Percentiles rank a stretch among this genome's conserved stretches.
phyloP scores from a whole-genome alignment of 2,329 filamentous ascomycete species.

The Xylariaceae sp. region DNA sequence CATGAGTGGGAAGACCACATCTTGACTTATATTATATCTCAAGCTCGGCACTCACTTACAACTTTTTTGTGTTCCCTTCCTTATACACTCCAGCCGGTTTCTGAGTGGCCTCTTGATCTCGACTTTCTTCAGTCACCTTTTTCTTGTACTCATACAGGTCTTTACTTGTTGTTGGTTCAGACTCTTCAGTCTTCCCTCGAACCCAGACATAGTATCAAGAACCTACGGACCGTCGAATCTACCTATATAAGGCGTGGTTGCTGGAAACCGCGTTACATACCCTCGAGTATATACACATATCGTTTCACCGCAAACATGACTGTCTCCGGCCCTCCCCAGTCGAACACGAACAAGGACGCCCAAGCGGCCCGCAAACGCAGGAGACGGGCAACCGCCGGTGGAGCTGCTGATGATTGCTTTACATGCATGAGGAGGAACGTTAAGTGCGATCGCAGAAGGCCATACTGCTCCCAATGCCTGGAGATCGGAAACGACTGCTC shows the following conservation, averaged over 20 bases:
- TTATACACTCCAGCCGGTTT: constrained; percentile 28
- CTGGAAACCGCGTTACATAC: constrained; percentile 26
- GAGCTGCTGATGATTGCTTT: constrained; percentile 92
- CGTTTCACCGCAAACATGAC: constrained; percentile 40
- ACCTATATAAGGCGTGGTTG: constrained; percentile 23
- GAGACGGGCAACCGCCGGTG: constrained; percentile 81
- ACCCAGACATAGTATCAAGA: constrained; percentile 19
- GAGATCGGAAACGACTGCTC: constrained; percentile 89
- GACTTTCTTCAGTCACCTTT: constrained; percentile 30
- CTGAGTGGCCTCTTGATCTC: constrained; percentile 31
- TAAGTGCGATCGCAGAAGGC: constrained; percentile 84
- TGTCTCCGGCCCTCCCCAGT: constrained; percentile 42
- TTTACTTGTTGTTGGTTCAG: constrained; percentile 32
- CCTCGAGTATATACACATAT: constrained; percentile 18
- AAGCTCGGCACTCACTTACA: constrained; percentile 26
- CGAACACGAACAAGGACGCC: constrained; percentile 45
- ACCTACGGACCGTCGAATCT: constrained; percentile 20
- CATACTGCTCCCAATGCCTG: constrained; percentile 92
- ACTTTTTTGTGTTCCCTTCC: constrained; percentile 32
- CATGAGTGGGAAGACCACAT: constrained; percentile 23
- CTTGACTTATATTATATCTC: constrained; percentile 35
- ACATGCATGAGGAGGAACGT: constrained; percentile 77
- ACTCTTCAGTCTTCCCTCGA: constrained; percentile 26
- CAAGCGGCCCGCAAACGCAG: constrained; percentile 63
- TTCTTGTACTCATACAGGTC: constrained; percentile 39